phyloP scores from a whole-genome alignment of 805 yeast species.

The Nakazawaea ambrosiae region DNA sequence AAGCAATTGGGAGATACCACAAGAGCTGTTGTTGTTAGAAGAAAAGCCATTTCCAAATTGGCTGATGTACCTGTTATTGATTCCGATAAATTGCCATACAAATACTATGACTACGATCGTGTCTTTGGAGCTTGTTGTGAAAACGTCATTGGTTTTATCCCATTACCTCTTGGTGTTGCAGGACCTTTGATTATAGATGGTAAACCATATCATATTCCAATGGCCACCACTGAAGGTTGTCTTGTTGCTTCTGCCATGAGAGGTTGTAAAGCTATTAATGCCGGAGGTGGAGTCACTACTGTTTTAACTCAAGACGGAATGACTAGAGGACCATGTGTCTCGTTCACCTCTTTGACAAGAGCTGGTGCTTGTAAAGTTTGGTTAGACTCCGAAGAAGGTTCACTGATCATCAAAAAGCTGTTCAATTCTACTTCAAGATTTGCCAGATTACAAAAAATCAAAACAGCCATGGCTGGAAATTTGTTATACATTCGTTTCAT shows the following conservation, averaged over 20 bases:
- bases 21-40: constrained; percentile 90
- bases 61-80: constrained; percentile 79
- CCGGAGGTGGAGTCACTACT: constrained; percentile 94
- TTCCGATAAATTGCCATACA: constrained; percentile 67
- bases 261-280: constrained; percentile 96
- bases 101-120: constrained; percentile 84
- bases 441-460: constrained; percentile 86
- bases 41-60: constrained; percentile 80
- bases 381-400: constrained; percentile 96
- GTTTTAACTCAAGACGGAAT: constrained; percentile 94
- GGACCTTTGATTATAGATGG: constrained; percentile 95
- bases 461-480: constrained; percentile 93
- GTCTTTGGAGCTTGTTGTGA: constrained; percentile 99
- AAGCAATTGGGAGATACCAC: constrained; percentile 83
- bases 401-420: constrained; percentile 69
- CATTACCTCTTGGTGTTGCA: constrained; percentile 95
- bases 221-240: constrained; percentile 99
- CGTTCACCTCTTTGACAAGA: constrained; percentile 73
- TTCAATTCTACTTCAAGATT: constrained; percentile 96
- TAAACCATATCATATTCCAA: constrained; percentile 82
- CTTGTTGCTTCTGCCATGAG: constrained; percentile 97
- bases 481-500: constrained; percentile 84
- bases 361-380: constrained; percentile 94
- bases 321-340: constrained; percentile 99
- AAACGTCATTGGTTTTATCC: constrained; percentile 94